Evolutionary conservation across 352 stramenopile genomes (phyloP), one percentile per base, ranked within the genome.

Genomic region (Phytopythium chamaehyphon): DNA sequence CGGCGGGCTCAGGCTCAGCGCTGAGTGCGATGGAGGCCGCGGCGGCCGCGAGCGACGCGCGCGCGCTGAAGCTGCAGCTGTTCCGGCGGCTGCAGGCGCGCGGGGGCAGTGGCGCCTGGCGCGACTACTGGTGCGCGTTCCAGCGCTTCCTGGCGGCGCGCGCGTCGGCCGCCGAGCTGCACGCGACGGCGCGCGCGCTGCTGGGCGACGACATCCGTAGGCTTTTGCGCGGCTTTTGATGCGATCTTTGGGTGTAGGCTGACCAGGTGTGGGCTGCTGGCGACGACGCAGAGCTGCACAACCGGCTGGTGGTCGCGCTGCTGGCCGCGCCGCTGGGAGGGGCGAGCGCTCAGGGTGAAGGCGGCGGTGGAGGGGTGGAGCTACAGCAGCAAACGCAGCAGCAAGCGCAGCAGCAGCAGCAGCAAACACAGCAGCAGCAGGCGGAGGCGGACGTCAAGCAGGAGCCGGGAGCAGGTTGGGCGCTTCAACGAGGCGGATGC

Each of bases 51-150:
- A 51, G 55, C 15, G 52, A 53, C 15, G 60, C 78, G 58, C 69
- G 72, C 19, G 64, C 76, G 62, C 71, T 83, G 40, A 89, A 89
- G 66, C 63, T 75, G 40, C 71, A 78, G 61, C 58, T 89, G 21
- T 89, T 83, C 53, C 76, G 82, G 50, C 60, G 63, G 22, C 66
- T 89, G n/a, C 67, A 85, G 57, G 60, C 65, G 19, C 66, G 69
- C 39, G 40, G 36, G 16, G 57, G 75, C 40, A 65, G 60, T 18
- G 57, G 75, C 54, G 64, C 71, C 18, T 89, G 78, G 78, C 62
- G 64, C 45, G 61, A 50, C 15, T 89, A 89, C 54, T 89, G 78
- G 78, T 50, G 59, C 23, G 64, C 64, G 21, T 82, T 86, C 49
- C 75, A 86, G 56, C 61, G 71, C 11, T 89, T 81, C 19, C 44